Conservation (phyloP, 2,329 filamentous ascomycete species). For the Septoria petroselini region DNA sequence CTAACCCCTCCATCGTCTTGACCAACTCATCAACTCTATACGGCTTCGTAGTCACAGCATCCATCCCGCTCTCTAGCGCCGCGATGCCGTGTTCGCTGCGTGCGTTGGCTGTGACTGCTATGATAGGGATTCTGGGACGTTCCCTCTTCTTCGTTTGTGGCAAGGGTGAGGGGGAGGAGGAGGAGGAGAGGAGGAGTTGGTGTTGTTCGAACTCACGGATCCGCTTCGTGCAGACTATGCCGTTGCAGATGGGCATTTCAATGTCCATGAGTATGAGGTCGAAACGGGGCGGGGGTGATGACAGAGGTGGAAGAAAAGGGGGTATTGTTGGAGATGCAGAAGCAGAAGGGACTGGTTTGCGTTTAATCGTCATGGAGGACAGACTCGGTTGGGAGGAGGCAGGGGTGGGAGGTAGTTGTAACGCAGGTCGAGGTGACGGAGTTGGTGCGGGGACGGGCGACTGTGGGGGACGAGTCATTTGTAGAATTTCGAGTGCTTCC, state of each 20-base stretch:
- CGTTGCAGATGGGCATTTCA: conserved; percentile 37
- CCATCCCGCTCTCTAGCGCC: conserved; percentile 32
- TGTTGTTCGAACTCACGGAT: conserved; percentile 32
- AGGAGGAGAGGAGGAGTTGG: no score
- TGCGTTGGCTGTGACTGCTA: conserved; percentile 35
- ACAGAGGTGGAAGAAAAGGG: background rate
- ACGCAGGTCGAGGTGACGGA: background rate
- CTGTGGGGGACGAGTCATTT: no score
- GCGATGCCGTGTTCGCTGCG: conserved; percentile 29
- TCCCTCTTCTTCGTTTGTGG: background rate
- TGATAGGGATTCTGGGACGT: conserved; percentile 27
- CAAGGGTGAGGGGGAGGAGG: no score
- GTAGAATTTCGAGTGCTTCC: conserved; percentile 30
- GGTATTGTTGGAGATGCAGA: background rate
- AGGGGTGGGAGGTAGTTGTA: background rate
- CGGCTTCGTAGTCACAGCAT: conserved; percentile 27
- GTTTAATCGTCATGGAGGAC: background rate
- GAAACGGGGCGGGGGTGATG: conserved; percentile 11
- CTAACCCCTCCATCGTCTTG: conserved; percentile 18
- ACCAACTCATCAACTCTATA: conserved; percentile 27
- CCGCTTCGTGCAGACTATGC: conserved; percentile 27
- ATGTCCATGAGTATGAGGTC: conserved; percentile 34
- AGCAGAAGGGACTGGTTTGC: conserved; percentile 15
- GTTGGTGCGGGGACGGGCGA: no score
- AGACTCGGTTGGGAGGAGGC: background rate